Conservation (phyloP, 2,329 filamentous ascomycete species). For the Fusarium sp. region DNA sequence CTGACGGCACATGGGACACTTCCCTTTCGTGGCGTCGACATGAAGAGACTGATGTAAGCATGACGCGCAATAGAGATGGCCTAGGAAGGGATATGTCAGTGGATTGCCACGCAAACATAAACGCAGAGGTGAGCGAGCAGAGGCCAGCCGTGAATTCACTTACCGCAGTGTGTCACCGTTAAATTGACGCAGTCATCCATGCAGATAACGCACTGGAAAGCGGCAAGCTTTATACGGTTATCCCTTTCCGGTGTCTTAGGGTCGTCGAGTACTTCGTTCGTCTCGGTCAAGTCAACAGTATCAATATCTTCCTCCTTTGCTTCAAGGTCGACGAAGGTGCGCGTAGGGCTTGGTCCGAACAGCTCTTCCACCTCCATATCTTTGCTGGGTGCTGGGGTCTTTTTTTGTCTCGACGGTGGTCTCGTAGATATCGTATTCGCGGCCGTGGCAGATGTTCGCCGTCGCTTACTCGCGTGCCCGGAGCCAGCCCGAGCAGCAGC, state of each 20-base stretch:
- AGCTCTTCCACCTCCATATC: conserved; percentile 47
- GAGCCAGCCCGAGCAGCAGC: conserved; percentile 23
- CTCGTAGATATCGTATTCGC: conserved; percentile 16
- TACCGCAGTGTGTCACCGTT: conserved; percentile 77
- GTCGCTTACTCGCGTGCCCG: conserved; percentile 47
- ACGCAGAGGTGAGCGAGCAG: not conserved
- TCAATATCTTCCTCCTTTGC: conserved; percentile 42
- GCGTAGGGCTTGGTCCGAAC: conserved; percentile 45
- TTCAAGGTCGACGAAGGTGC: conserved; percentile 28
- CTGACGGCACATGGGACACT: conserved; percentile 74
- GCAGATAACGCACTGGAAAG: conserved; percentile 76
- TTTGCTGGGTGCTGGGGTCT: conserved; percentile 19
- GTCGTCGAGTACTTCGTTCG: conserved; percentile 60
- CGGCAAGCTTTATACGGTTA: conserved; percentile 65
- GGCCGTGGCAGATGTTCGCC: conserved; percentile 37
- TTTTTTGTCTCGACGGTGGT: conserved; percentile 24
- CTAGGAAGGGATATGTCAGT: conserved; percentile 55
- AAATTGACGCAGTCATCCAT: conserved; percentile 72
- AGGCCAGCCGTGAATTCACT: conserved; percentile 48
- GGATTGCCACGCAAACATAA: not conserved
- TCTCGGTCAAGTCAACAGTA: conserved; percentile 56
- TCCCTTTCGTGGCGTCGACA: conserved; percentile 67
- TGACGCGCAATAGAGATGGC: conserved; percentile 74
- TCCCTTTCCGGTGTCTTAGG: conserved; percentile 62
- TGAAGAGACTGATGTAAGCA: conserved; percentile 73